Evolutionary conservation across 2,329 filamentous ascomycete species (phyloP).

Genomic region (Fusarium beomiforme): DNA sequence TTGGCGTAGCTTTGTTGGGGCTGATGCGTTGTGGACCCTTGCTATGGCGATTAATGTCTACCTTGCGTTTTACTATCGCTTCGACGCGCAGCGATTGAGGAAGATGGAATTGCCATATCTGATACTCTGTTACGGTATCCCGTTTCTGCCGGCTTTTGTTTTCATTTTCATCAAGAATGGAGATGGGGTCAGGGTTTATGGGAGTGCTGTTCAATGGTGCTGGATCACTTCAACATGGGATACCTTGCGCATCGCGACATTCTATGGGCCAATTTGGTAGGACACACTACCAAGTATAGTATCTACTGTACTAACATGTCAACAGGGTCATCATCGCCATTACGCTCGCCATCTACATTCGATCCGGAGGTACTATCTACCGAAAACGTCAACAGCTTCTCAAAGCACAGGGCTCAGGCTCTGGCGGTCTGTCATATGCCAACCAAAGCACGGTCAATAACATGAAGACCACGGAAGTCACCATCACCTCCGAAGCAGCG

Average conservation of each 20-base stretch:
- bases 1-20: neutral
- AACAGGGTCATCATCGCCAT: neutral
- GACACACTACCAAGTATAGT: fast-evolving
- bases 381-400: slow-evolving; percentile 7
- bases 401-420: neutral
- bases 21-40: slow-evolving; percentile 4
- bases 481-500: neutral
- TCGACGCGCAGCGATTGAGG: neutral
- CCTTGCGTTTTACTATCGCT: slow-evolving; percentile 2
- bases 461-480: slow-evolving; percentile 4
- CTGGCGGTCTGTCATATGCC: neutral
- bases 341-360: neutral
- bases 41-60: slow-evolving; percentile 17
- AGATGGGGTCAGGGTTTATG: neutral
- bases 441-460: neutral
- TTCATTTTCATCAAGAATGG: neutral
- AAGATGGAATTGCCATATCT: neutral
- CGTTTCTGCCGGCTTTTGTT: neutral
- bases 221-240: neutral
- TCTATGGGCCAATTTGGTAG: slow-evolving; percentile 8
- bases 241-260: neutral
- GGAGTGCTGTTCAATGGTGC: slow-evolving; percentile 1
- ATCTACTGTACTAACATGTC: neutral
- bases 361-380: slow-evolving; percentile 2
- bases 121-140: neutral